Evolutionary conservation across 768 basidiomycete species (phyloP).

Genomic region (Suillus ampliporus): DNA sequence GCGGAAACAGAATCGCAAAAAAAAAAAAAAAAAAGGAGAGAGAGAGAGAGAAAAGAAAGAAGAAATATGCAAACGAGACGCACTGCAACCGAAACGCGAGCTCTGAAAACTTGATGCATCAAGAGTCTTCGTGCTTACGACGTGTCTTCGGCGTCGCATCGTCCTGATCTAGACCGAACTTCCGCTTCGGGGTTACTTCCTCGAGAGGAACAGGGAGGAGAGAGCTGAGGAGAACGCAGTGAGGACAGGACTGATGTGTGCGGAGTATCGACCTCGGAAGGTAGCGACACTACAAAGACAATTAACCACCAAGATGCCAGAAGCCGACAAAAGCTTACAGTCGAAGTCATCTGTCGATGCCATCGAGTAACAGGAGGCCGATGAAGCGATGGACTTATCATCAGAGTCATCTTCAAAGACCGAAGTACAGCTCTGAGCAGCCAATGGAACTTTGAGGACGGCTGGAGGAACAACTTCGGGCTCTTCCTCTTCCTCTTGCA

Average conservation of each 20-base stretch:
- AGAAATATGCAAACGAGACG: neutral
- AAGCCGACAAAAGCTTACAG: neutral
- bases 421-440: neutral
- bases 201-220: neutral
- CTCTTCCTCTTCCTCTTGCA: neutral
- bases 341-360: conserved; percentile 3
- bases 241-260: conserved; percentile 6
- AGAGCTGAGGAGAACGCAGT: neutral
- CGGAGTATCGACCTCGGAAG: neutral
- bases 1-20: neutral
- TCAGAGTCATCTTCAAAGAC: conserved; percentile 4
- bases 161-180: neutral
- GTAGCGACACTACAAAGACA: neutral
- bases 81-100: neutral
- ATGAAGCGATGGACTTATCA: neutral
- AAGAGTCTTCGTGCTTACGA: neutral
- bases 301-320: neutral
- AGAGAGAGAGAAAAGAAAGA: too few species aligned
- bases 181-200: neutral
- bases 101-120: neutral
- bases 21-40: neutral
- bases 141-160: neutral
- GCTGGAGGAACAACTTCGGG: neutral
- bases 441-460: neutral
- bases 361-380: neutral